Base-by-base conservation (phyloP, 495 filamentous ascomycete species). In the Thermothielavioides terrestris region DNA sequence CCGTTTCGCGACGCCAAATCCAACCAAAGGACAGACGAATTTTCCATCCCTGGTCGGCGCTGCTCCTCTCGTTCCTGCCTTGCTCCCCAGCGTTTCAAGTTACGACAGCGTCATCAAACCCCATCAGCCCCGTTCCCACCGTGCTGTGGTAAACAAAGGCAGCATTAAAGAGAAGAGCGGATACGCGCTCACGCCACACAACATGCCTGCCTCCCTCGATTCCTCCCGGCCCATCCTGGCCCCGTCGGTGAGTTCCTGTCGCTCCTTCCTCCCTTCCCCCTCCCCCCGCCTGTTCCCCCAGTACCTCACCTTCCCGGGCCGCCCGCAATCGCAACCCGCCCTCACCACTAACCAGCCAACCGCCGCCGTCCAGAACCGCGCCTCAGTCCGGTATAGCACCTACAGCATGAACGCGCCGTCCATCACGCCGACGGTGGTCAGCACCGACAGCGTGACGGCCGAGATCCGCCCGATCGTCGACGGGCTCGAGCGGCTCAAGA, bases 401-500 rank as follows among this genome's bases (percentile, higher is more conserved):
- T 85, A 88, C 68, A 86, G 82, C 74, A 77, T 78, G 52, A 74
- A 17, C 48, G 46, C 80, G 37, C 84, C 85, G 21, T 89, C 86
- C 49, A 64, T 90, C 45, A 77, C 86, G 11, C 76, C 82, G 49
- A 84, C 81, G 25, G 63, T 77, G 21, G 64, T 66, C 47, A 77
- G 74, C 43, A 74, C 64, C 28, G 77, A 81, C 58, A 80, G 80
- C 41, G 78, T 78, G 49, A 75, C 77, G 10, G 77, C 80, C 38
- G 88, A 94, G 58, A 88, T 94, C 68, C 82, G 79, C 53, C 76
- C 86, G 46, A 88, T 90, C 66, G 82, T 85, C 54, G 82, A 86
- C 49, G 84, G 86, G 34, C 77, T 97, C 41, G 82, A 89, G 50
- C 88, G 92, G 52, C 81, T 98, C 57, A 89, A 96, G 64, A 91